These are phyloP conservation scores for Acrasis kona DNA, from an alignment of 78 protist species.

Conservation along the genomic window DNA sequence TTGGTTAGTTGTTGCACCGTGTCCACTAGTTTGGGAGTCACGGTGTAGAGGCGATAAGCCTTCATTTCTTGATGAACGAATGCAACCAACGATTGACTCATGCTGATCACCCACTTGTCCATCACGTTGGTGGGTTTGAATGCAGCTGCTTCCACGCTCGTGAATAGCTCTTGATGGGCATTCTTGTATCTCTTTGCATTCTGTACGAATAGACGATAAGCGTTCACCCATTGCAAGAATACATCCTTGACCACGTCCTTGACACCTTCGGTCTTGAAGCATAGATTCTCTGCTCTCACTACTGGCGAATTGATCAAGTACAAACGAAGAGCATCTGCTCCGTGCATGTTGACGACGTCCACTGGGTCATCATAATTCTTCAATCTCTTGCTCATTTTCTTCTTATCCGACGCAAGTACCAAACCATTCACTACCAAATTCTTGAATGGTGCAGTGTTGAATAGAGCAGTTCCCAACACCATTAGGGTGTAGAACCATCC, in stretches of 20 bases:
- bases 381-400: constrained; percentile 95
- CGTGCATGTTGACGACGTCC: constrained; percentile 70
- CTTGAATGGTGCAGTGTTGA: constrained; percentile 87
- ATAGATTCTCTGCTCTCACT: constrained; percentile 90
- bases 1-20: constrained; percentile 89
- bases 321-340: constrained; percentile 97
- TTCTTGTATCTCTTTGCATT: constrained; percentile 27
- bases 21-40: constrained; percentile 81
- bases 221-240: constrained; percentile 92
- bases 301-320: constrained; percentile 97
- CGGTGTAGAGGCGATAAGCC: constrained; percentile 94
- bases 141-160: not conserved
- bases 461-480: constrained; percentile 95
- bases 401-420: constrained; percentile 91
- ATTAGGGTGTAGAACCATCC: constrained; percentile 97
- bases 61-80: constrained; percentile 84
- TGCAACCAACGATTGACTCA: constrained; percentile 53
- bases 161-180: not conserved
- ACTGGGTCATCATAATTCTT: constrained; percentile 96
- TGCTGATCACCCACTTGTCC: constrained; percentile 93
- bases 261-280: constrained; percentile 85
- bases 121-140: constrained; percentile 54
- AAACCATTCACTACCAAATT: constrained; percentile 98
- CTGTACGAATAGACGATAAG: constrained; percentile 83
- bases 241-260: constrained; percentile 75